Percentiles rank a stretch among this genome's conserved stretches.
These are phyloP conservation scores for Hansenula lynferdii DNA, from an alignment of 1,139 yeast species.

Conservation along the genomic window DNA sequence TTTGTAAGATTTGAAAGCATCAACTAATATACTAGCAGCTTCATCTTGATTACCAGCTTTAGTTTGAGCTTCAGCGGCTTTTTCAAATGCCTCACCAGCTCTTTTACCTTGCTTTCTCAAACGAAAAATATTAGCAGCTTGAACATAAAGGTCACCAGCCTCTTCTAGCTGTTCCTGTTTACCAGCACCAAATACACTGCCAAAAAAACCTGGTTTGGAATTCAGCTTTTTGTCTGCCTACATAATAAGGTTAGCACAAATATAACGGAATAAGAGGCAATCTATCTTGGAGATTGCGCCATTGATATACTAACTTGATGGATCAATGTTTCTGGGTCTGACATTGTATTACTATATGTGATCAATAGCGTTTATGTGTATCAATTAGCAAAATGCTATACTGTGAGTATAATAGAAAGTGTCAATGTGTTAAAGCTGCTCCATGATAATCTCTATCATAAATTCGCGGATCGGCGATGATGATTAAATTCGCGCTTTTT, in stretches of 20 bases:
- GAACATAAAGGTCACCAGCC: slow-evolving; percentile 83
- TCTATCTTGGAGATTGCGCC: too few relatives aligned
- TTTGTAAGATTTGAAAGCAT: slow-evolving; percentile 85
- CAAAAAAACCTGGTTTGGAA: slow-evolving; percentile 70
- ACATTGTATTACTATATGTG: slow-evolving; percentile 20
- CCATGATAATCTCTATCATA: too few relatives aligned
- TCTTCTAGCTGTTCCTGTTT: slow-evolving; percentile 72
- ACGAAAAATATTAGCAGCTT: slow-evolving; percentile 87
- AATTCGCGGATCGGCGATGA: too few relatives aligned
- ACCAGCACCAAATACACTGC: slow-evolving; percentile 65
- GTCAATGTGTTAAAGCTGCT: not conserved
- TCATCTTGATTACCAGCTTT: slow-evolving; percentile 81
- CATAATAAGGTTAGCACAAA: not conserved
- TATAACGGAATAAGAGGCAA: too few relatives aligned
- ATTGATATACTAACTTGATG: slow-evolving; percentile 11
- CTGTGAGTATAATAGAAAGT: not conserved
- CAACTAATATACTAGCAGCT: slow-evolving; percentile 86
- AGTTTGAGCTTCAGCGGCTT: slow-evolving; percentile 78
- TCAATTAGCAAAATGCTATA: too few relatives aligned
- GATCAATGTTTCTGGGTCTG: slow-evolving; percentile 17
- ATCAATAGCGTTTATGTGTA: too few relatives aligned
- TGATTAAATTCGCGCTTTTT: not conserved
- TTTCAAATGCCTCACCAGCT: slow-evolving; percentile 83
- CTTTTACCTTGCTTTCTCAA: slow-evolving; percentile 59
- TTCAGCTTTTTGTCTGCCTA: slow-evolving; percentile 69